These are phyloP conservation scores for Tetrahymena malaccensis DNA, from an alignment of 73 alveolate genomes.

Conservation along the genomic window DNA sequence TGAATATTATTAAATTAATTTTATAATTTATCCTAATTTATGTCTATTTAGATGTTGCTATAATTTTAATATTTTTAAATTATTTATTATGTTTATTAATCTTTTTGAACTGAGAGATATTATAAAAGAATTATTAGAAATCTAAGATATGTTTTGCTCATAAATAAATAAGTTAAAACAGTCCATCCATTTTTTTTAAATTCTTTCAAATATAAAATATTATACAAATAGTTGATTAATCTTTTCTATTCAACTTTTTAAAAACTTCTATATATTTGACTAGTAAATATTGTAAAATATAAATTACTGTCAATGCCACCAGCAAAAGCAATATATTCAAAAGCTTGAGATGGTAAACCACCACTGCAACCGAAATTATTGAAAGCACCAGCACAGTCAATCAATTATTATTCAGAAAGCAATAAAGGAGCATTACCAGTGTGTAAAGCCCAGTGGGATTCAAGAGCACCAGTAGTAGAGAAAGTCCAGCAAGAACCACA, in stretches of 20 bases:
- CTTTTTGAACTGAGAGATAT: not conserved
- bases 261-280: not conserved
- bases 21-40: not conserved
- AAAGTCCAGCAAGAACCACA: constrained; percentile 89
- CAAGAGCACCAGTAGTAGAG: constrained; percentile 79
- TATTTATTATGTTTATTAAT: no score
- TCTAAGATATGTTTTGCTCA: no score
- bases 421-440: constrained; percentile 31
- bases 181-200: not conserved
- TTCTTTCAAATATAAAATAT: no score
- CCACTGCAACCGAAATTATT: constrained; percentile 67
- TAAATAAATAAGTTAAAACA: not conserved
- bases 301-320: not conserved
- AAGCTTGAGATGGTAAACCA: constrained; percentile 60
- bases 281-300: not conserved
- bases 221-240: not conserved
- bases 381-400: constrained; percentile 64
- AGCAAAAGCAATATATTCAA: constrained; percentile 33
- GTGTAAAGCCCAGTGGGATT: constrained; percentile 53
- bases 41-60: not conserved
- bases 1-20: no score
- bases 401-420: constrained; percentile 67
- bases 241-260: not conserved
- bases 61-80: no score
- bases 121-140: not conserved